These are phyloP conservation scores for Lithohypha guttulata DNA, from an alignment of 2,329 filamentous ascomycete genomes.

Conservation along the genomic window DNA sequence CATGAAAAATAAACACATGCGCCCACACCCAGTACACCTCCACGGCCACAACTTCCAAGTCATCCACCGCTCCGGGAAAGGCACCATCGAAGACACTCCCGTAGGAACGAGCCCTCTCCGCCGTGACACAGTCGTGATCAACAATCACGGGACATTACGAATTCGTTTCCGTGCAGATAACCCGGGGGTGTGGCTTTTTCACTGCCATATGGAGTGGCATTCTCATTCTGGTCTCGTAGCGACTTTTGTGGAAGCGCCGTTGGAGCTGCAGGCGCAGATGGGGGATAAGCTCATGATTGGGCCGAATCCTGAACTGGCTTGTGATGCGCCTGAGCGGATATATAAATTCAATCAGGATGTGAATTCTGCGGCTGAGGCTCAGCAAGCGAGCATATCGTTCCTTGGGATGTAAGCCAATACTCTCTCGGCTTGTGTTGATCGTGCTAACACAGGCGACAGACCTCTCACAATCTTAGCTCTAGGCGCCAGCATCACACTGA, in stretches of 20 bases:
- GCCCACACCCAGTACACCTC: conserved; percentile 41
- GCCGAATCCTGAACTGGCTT: too few species aligned
- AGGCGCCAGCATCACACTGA: too few species aligned
- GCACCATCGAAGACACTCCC: conserved; percentile 37
- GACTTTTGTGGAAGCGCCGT: conserved; percentile 61
- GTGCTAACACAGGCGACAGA: too few species aligned
- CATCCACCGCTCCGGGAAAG: conserved; percentile 37
- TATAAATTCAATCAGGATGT: too few species aligned
- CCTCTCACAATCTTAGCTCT: too few species aligned
- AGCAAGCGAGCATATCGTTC: too few species aligned
- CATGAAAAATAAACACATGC: conserved; percentile 34
- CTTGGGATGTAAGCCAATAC: too few species aligned
- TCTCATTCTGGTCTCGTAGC: conserved; percentile 53
- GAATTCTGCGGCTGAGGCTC: too few species aligned
- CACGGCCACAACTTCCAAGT: conserved; percentile 55
- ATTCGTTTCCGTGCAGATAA: conserved; percentile 39
- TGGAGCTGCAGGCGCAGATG: conserved; percentile 32
- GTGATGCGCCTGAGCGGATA: too few species aligned
- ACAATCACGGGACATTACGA: conserved; percentile 55
- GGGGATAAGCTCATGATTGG: too few species aligned
- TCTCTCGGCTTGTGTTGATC: too few species aligned
- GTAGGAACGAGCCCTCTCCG: conserved; percentile 49
- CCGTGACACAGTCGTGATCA: conserved; percentile 56
- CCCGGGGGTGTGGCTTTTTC: conserved; percentile 55
- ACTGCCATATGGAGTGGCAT: conserved; percentile 75